Percentiles rank a stretch among this genome's conserved stretches.
These are phyloP conservation scores for Diaporthe longicolla DNA, from an alignment of 2,329 filamentous ascomycete genomes.

Conservation along the genomic window DNA sequence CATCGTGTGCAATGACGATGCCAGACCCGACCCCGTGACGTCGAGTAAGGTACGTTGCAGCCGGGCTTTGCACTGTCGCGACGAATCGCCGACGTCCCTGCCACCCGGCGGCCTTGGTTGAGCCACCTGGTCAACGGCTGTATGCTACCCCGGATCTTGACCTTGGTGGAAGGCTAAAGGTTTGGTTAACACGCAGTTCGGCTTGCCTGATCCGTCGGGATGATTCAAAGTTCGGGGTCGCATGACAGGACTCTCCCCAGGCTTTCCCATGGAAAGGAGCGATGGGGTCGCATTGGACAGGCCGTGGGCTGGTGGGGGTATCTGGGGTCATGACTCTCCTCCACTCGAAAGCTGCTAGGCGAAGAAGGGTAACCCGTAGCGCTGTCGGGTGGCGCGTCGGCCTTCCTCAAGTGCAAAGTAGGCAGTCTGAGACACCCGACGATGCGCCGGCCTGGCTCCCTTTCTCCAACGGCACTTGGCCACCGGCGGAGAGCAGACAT, in stretches of 20 bases:
- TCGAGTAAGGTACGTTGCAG: conserved; percentile 7
- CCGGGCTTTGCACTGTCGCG: conserved; percentile 4
- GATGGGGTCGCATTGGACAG: conserved; percentile 3
- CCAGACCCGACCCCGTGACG: conserved; percentile 23
- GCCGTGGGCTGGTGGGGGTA: conserved; percentile 8
- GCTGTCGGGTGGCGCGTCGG: background rate
- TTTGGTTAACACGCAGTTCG: background rate
- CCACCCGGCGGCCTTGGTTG: background rate
- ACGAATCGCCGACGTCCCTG: conserved; percentile 6
- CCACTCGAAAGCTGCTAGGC: conserved; percentile 1
- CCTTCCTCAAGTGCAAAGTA: conserved; percentile 1
- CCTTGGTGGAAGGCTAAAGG: background rate
- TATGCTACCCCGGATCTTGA: background rate
- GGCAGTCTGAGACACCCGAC: conserved; percentile 19
- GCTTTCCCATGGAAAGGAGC: background rate
- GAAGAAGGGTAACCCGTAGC: background rate
- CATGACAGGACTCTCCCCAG: conserved; percentile 1
- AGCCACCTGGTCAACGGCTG: conserved; percentile 19
- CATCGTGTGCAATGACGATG: conserved; percentile 17
- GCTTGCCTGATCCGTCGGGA: conserved; percentile 28
- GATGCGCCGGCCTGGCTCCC: conserved; percentile 2
- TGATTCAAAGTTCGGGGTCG: conserved; percentile 8
- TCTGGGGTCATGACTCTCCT: conserved; percentile 32
- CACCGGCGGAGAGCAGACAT: background rate
- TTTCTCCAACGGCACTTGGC: conserved; percentile 22